phyloP scores from a whole-genome alignment of 129 eudicot genomes.

The Erigeron canadensis region DNA sequence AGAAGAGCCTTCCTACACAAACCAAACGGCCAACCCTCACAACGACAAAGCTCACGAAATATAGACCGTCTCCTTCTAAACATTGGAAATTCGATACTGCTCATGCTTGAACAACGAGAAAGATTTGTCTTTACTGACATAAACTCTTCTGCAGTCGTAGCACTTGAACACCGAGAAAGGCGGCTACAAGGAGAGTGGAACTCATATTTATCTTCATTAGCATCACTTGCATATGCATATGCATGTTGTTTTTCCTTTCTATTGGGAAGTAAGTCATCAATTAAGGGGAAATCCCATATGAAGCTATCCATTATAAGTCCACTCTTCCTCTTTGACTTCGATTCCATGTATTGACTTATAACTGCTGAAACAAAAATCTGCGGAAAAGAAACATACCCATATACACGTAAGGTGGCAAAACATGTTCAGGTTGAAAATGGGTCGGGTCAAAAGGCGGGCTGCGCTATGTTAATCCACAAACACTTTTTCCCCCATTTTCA shows the following conservation, averaged over 20 bases:
- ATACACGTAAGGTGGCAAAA: not conserved
- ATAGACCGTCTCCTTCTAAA: conserved; percentile 43
- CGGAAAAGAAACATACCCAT: not conserved
- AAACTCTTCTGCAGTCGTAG: conserved; percentile 46
- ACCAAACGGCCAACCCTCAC: conserved; percentile 96
- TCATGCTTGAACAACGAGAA: conserved; percentile 66
- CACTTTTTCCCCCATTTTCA: not conserved
- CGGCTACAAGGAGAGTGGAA: conserved; percentile 48
- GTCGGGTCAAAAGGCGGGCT: not conserved
- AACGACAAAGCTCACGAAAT: conserved; percentile 60
- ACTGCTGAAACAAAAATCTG: conserved; percentile 67
- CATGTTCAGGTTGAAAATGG: not conserved
- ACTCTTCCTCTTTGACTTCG: conserved; percentile 54
- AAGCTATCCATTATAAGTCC: conserved; percentile 41
- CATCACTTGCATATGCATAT: conserved; percentile 23
- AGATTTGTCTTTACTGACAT: conserved; percentile 55
- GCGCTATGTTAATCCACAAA: not conserved
- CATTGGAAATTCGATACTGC: conserved; percentile 37
- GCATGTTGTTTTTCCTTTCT: conserved; percentile 26
- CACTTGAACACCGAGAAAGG: conserved; percentile 60
- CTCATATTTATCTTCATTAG: conserved; percentile 44
- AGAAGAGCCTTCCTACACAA: conserved; percentile 67
- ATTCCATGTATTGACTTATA: conserved; percentile 58
- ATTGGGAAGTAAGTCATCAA: conserved; percentile 25
- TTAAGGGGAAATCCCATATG: conserved; percentile 53